phyloP scores from a whole-genome alignment of 1,284 basidiomycete species.

The Ceratobasidium theobromae region DNA sequence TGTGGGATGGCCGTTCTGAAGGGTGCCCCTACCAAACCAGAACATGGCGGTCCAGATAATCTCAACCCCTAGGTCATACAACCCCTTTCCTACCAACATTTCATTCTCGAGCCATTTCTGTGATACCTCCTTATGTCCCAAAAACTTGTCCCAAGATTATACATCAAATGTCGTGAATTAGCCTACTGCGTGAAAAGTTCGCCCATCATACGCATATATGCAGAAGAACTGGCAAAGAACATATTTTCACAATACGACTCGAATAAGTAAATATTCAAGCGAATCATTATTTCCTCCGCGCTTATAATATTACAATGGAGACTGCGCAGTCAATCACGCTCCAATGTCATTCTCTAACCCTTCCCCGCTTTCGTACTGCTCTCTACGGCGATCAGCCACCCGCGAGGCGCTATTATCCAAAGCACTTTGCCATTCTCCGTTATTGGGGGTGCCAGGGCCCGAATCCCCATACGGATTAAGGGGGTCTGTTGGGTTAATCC shows the following conservation, averaged over 20 bases:
- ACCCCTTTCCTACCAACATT: no score
- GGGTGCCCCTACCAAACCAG: not conserved
- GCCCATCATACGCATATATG: not conserved
- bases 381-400: slow-evolving; percentile 25
- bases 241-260: no score
- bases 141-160: no score
- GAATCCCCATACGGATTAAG: slow-evolving; percentile 28
- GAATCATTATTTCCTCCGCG: no score
- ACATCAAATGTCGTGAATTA: no score
- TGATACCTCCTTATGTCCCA: no score
- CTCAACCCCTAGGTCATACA: not conserved
- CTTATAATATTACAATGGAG: not conserved
- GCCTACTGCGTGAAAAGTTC: no score
- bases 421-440: slow-evolving; percentile 23
- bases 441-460: slow-evolving; percentile 29
- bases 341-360: slow-evolving; percentile 24
- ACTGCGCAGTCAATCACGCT: not conserved
- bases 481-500: not conserved
- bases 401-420: slow-evolving; percentile 21
- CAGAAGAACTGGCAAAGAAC: no score
- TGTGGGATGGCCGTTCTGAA: not conserved
- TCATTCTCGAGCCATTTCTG: no score
- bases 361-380: slow-evolving; percentile 21
- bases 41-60: not conserved
- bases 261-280: not conserved